Evolutionary conservation across 805 yeast genomes (phyloP).

Genomic region (Candida sphagnicola): DNA sequence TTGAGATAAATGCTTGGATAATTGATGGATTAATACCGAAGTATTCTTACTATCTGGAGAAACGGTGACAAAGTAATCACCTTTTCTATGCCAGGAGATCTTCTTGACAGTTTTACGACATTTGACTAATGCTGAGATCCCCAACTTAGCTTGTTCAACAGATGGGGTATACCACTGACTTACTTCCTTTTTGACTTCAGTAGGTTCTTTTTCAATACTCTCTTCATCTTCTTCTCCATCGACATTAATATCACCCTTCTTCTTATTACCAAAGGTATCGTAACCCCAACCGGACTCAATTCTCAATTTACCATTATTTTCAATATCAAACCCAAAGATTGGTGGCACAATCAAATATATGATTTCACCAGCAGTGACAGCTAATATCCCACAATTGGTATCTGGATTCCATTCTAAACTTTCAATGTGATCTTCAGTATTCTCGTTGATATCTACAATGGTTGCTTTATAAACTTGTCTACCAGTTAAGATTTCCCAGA

Average conservation of each 20-base stretch:
- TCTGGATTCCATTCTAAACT: conserved; percentile 89
- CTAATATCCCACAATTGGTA: conserved; percentile 66
- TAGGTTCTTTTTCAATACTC: conserved; percentile 6
- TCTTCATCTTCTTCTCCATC: conserved; percentile 19
- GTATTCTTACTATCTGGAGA: conserved; percentile 89
- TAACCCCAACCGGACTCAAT: conserved; percentile 92
- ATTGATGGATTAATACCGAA: conserved; percentile 89
- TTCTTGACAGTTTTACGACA: conserved; percentile 67
- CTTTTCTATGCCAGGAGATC: conserved; percentile 93
- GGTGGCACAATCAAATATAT: conserved; percentile 84
- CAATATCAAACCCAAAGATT: conserved; percentile 82
- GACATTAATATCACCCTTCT: conserved; percentile 31
- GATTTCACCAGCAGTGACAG: conserved; percentile 78
- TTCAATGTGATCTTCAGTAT: conserved; percentile 73
- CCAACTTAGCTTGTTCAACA: conserved; percentile 52
- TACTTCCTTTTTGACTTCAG: conserved; percentile 42
- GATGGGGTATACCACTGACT: conserved; percentile 84
- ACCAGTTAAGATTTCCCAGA: conserved; percentile 97
- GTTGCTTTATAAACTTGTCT: conserved; percentile 78
- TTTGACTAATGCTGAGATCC: conserved; percentile 71
- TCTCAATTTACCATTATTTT: conserved; percentile 71
- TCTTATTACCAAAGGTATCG: conserved; percentile 56
- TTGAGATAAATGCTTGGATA: conserved; percentile 91
- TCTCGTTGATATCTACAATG: conserved; percentile 48
- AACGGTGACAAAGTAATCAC: conserved; percentile 95